These are phyloP conservation scores for Salix viminalis DNA, from an alignment of 345 rosid species.

Conservation along the genomic window DNA sequence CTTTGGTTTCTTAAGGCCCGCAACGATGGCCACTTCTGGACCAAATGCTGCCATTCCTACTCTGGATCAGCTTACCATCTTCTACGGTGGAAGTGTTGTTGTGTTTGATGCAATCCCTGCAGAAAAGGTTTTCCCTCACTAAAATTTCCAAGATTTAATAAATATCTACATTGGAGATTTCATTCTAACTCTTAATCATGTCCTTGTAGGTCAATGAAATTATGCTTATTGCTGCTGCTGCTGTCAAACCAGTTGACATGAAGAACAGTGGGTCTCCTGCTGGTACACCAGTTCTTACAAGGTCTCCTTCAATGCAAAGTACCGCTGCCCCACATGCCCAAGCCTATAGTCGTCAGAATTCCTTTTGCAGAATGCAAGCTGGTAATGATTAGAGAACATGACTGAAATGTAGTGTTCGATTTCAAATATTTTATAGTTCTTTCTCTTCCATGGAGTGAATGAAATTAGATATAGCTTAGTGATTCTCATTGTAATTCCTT, in stretches of 20 bases:
- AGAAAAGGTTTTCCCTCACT: conserved; percentile 51
- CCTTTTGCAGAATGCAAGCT: conserved; percentile 71
- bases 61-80: conserved; percentile 71
- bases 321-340: conserved; percentile 56
- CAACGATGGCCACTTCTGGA: conserved; percentile 28
- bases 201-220: conserved; percentile 62
- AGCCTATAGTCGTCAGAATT: conserved; percentile 41
- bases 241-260: conserved; percentile 39
- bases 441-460: background rate
- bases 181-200: background rate
- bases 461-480: conserved; percentile 3
- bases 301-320: conserved; percentile 82
- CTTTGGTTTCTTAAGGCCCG: conserved; percentile 30
- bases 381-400: conserved; percentile 35
- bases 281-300: conserved; percentile 54
- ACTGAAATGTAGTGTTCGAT: conserved; percentile 4
- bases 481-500: background rate
- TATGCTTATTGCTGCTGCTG: conserved; percentile 52
- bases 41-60: conserved; percentile 20
- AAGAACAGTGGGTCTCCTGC: conserved; percentile 41
- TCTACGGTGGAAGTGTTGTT: conserved; percentile 67
- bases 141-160: background rate
- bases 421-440: background rate
- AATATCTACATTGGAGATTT: background rate
- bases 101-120: conserved; percentile 65